Evolutionary conservation across 441 rosid species (phyloP).

Genomic region (Populus hybrid): DNA sequence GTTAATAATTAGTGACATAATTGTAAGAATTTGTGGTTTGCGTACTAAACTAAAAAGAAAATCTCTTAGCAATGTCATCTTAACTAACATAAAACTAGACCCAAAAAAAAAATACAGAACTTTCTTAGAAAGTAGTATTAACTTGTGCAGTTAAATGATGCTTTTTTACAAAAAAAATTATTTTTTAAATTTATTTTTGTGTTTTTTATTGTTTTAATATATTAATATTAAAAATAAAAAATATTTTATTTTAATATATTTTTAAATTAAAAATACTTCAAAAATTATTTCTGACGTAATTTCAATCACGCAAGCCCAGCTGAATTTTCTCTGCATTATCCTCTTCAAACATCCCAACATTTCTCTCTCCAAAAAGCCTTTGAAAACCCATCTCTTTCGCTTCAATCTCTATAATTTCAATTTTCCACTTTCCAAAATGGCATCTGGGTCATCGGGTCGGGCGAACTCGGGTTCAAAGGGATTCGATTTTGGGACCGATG

Average conservation of each 20-base stretch:
- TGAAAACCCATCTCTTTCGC: neutral
- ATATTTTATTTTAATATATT: too few species aligned
- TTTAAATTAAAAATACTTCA: too few species aligned
- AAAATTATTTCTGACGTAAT: too few species aligned
- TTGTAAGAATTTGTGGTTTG: neutral
- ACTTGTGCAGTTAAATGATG: too few species aligned
- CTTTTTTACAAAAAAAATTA: too few species aligned
- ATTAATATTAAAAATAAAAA: too few species aligned
- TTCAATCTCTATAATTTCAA: conserved; percentile 13
- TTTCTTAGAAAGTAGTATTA: conserved; percentile 5
- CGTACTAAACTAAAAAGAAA: neutral
- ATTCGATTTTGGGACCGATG: conserved; percentile 88
- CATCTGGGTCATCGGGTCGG: conserved; percentile 76
- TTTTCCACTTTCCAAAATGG: conserved; percentile 42
- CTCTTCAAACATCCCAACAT: neutral
- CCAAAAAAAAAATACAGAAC: too few species aligned
- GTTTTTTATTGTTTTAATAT: too few species aligned
- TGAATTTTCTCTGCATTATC: neutral
- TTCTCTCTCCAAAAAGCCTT: neutral
- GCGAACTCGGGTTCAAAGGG: conserved; percentile 63
- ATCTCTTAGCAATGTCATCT: neutral
- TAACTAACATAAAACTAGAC: conserved; percentile 3
- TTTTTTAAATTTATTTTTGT: too few species aligned
- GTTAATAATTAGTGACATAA: neutral
- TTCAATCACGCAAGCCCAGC: neutral